Evolutionary conservation across 768 basidiomycete species (phyloP), one percentile per base, ranked within the genome.

Genomic region (Pholiota microspora): DNA sequence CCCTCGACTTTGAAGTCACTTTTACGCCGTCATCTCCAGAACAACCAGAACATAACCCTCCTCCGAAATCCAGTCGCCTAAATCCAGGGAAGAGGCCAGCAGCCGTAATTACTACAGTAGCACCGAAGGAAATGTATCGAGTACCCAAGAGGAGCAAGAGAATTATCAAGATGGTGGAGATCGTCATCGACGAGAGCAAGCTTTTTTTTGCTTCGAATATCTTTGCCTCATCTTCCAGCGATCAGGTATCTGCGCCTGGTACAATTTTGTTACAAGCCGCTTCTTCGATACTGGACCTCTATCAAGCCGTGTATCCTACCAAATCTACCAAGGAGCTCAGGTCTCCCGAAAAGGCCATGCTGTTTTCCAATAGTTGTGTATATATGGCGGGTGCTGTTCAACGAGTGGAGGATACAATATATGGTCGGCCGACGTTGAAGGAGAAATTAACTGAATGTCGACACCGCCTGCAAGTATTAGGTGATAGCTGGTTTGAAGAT

Each of bases 311-410:
- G 23, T 84, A 89, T 65, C 92, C 92, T 10, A 77, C 89, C 32
- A 76, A 77, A 29, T 83, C 83, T 55, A 68, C 73, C 0, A 61
- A 73, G 32, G 71, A 75, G 42, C 68, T 89, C 27, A 65, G 75
- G 32, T 72, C 77, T 0, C 72, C 85, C 8, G 82, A 81, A 16
- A 69, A 75, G 24, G 74, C 79, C 1, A 85, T 96, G 79, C 81
- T 83, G 46, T 88, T 88, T 65, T 85, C 90, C 15, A 97, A 97
- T 66, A 88, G 95, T 58, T 92, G 86, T 59, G 62, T 80, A 18
- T 91, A 87, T 65, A 76, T 95, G 24, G 76, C 76, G 27, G 68
- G 71, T 18, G 80, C 87, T 60, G 66, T 87, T 0, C 74, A 72
- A 53, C 73, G 73, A 25, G 57, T 84, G 18, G 70, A 68, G 44